phyloP scores from a whole-genome alignment of 441 rosid genomes.

The Pelargonium fulgidum region DNA sequence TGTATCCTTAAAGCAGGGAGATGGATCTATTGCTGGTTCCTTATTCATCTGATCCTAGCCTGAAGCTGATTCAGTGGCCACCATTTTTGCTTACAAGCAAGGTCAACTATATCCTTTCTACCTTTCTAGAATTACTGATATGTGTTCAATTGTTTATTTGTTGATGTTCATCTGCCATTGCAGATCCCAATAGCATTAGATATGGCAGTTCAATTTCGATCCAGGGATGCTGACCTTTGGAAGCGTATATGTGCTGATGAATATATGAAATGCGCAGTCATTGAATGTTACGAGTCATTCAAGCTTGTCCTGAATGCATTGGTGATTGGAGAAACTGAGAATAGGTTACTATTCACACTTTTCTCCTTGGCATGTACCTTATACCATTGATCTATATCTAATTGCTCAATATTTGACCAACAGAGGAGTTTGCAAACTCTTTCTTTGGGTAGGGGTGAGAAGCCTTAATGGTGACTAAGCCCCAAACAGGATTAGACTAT shows the following conservation, averaged over 20 bases:
- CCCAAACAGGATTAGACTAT: no score
- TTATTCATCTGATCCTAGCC: conserved; percentile 84
- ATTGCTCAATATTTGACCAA: neutral
- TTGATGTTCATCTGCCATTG: conserved; percentile 23
- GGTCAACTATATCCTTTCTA: conserved; percentile 38
- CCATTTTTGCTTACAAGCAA: conserved; percentile 98
- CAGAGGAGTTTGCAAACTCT: neutral
- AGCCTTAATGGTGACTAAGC: no score
- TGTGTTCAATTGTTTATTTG: conserved; percentile 1
- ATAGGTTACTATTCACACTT: conserved; percentile 42
- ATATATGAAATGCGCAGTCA: conserved; percentile 96
- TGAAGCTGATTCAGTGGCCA: conserved; percentile 96
- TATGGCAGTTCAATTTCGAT: conserved; percentile 86
- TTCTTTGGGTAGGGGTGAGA: neutral
- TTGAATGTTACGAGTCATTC: conserved; percentile 93
- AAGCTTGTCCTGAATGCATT: conserved; percentile 68
- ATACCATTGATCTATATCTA: neutral
- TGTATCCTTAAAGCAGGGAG: conserved; percentile 55
- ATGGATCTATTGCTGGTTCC: conserved; percentile 97
- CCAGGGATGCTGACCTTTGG: conserved; percentile 68
- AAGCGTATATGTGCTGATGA: conserved; percentile 93
- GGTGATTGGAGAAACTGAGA: conserved; percentile 91
- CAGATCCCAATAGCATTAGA: conserved; percentile 88
- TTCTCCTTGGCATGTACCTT: no score
- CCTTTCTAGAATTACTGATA: conserved; percentile 12